Evolutionary conservation across 1,139 yeast species (phyloP), one percentile per base, ranked within the genome.

Genomic region (Magnusiomyces clavatus): DNA sequence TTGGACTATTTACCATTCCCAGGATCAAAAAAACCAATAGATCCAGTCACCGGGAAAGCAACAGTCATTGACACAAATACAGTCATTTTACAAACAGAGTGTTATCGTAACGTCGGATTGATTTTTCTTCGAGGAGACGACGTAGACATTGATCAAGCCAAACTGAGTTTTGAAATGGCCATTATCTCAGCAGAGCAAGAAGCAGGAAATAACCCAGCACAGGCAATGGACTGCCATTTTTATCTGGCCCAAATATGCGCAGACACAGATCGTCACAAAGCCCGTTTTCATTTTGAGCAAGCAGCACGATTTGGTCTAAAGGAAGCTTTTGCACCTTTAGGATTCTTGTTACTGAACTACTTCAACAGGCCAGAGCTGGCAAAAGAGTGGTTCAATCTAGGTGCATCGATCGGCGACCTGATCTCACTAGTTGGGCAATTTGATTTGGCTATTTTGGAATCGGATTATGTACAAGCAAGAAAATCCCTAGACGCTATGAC

Each of bases 361-460:
- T 68, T 64, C 52, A 62, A 63, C 46, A 60, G 64, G 19, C 55
- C 60, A 1, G 81, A 81, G 58, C 78, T 83, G 53, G 87, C 95
- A 0, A 69, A 75, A 42, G 88, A 87, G 62, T 90, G 97, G 97
- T 88, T 89, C 69, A 78, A 78, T 59, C 69, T 89, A 46, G 97
- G 96, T 0, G 74, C 79, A 40, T 92, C 86, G 56, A 71, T 86
- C 2, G 72, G 80, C 45, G 77, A 75, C 49, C 53, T 72, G 4
- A 75, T 80, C 42, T 86, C 94, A 60, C 71, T 81, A 59, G 74
- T 88, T 49, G 97, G 97, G 0, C 74, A 80, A 54, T 85, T 88
- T 63, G 96, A 89, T 63, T 54, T 65, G 10, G 60, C 61, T 29
- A 57, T 57, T 53, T 47, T 46, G 31, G 36, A 47, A 38, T 48